Conservation (phyloP, 257 asterid genomes). For the Jaltomata sinuosa region DNA sequence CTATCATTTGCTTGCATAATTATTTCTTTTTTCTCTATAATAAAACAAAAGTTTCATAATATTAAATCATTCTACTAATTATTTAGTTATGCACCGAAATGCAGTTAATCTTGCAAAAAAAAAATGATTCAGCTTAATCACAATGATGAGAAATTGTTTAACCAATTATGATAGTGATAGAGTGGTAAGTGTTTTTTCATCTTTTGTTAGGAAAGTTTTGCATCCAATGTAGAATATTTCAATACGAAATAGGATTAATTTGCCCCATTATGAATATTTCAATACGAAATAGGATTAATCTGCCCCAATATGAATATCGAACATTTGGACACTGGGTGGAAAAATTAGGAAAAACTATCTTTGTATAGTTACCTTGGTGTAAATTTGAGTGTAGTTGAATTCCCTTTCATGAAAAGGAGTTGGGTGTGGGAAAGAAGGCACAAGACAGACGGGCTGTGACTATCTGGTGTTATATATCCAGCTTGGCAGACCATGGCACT, state of each 20-base stretch:
- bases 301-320: neutral
- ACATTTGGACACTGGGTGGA: neutral
- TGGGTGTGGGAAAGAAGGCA: constrained; percentile 33
- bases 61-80: neutral
- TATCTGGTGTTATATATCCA: constrained; percentile 32
- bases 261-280: too few relatives aligned
- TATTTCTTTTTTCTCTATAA: constrained; percentile 8
- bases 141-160: neutral
- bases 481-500: constrained; percentile 55
- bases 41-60: constrained; percentile 5
- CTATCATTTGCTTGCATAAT: constrained; percentile 6
- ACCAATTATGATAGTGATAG: neutral
- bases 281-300: neutral
- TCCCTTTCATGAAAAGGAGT: constrained; percentile 53
- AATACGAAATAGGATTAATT: neutral
- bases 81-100: neutral
- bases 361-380: neutral
- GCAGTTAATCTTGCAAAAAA: neutral
- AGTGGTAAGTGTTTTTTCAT: neutral
- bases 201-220: neutral
- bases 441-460: constrained; percentile 27
- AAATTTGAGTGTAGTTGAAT: constrained; percentile 27
- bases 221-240: neutral
- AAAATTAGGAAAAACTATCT: neutral
- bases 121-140: neutral